Evolutionary conservation across 371 early-diverging fungal genomes (phyloP).

Genomic region (Mortierella sp.): DNA sequence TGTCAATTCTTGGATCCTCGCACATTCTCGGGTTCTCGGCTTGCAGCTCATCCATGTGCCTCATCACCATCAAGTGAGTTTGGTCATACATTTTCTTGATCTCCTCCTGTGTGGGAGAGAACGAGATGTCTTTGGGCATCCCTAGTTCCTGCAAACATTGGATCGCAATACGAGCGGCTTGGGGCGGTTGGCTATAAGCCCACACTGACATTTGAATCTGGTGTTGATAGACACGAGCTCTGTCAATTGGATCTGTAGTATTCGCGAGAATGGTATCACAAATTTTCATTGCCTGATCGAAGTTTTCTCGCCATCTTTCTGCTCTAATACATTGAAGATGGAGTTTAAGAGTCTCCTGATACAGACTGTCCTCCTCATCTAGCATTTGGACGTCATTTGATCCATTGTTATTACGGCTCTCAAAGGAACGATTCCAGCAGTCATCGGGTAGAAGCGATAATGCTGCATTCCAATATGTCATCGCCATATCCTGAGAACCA

Average conservation of each 20-base stretch:
- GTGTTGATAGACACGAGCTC: conserved; percentile 44
- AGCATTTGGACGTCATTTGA: neutral
- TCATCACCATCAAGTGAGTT: conserved; percentile 29
- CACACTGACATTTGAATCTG: conserved; percentile 56
- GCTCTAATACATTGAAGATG: conserved; percentile 55
- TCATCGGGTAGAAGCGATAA: conserved; percentile 38
- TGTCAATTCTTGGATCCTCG: conserved; percentile 31
- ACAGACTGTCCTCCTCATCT: conserved; percentile 2
- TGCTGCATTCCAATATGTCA: conserved; percentile 49
- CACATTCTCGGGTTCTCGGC: conserved; percentile 26
- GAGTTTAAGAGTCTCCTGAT: conserved; percentile 40
- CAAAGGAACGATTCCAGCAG: conserved; percentile 30
- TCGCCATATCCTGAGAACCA: conserved; percentile 52
- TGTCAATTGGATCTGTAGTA: conserved; percentile 40
- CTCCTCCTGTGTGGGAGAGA: conserved; percentile 32
- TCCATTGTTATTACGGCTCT: neutral
- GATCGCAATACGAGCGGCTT: conserved; percentile 29
- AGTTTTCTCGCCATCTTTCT: conserved; percentile 52
- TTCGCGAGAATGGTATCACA: conserved; percentile 39
- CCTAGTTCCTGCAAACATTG: conserved; percentile 45
- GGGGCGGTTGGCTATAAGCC: conserved; percentile 29
- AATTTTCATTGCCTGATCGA: conserved; percentile 44
- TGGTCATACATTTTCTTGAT: conserved; percentile 23
- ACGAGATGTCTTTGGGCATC: conserved; percentile 13
- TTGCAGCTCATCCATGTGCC: conserved; percentile 28